Conservation (phyloP, 352 stramenopile genomes). For the Globisporangium alternatum region DNA sequence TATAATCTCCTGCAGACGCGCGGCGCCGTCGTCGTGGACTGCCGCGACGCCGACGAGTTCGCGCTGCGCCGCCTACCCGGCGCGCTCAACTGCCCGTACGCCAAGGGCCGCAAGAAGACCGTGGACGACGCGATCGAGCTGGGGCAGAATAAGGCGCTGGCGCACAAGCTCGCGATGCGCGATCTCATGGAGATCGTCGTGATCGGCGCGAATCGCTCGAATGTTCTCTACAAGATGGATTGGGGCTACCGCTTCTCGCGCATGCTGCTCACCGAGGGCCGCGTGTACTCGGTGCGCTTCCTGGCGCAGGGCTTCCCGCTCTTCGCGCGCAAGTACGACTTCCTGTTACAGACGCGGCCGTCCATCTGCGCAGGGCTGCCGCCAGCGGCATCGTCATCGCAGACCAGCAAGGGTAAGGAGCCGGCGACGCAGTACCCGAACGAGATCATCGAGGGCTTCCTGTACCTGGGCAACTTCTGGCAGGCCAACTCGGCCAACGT, state of each 20-base stretch:
- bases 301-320: constrained; percentile 57
- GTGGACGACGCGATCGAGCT: constrained; percentile 55
- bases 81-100: constrained; percentile 53
- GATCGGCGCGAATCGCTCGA: constrained; percentile 50
- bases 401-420: background rate
- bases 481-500: constrained; percentile 64
- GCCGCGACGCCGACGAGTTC: constrained; percentile 51
- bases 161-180: constrained; percentile 41
- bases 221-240: constrained; percentile 58
- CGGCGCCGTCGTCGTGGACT: constrained; percentile 66
- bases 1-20: constrained; percentile 73
- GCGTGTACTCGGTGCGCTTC: constrained; percentile 74
- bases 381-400: background rate
- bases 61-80: constrained; percentile 36
- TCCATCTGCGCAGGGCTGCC: constrained; percentile 16
- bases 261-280: constrained; percentile 58
- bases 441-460: constrained; percentile 69
- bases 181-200: constrained; percentile 77
- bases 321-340: constrained; percentile 71
- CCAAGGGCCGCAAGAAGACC: constrained; percentile 26
- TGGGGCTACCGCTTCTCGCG: constrained; percentile 67
- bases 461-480: constrained; percentile 81
- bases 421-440: constrained; percentile 57
- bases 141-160: constrained; percentile 31
- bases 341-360: constrained; percentile 38